These are phyloP conservation scores for Niveomyces coronatus DNA, from an alignment of 2,329 filamentous ascomycete species.

Conservation along the genomic window DNA sequence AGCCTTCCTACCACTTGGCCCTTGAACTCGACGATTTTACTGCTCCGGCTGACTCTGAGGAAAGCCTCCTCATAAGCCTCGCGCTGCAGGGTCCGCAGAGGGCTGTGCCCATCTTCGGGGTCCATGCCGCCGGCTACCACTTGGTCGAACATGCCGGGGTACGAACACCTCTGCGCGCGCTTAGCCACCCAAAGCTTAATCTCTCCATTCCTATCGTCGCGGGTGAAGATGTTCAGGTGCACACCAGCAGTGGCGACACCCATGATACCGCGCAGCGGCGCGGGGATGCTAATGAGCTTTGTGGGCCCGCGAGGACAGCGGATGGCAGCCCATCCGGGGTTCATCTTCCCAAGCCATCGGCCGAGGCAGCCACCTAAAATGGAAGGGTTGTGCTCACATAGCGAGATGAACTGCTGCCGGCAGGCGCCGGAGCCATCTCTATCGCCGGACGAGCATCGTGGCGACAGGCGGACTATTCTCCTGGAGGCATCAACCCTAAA, in stretches of 20 bases:
- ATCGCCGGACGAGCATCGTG: slow-evolving; percentile 10
- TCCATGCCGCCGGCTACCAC: slow-evolving; percentile 27
- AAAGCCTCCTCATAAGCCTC: slow-evolving; percentile 26
- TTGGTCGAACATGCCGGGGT: slow-evolving; percentile 26
- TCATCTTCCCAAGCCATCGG: slow-evolving; percentile 16
- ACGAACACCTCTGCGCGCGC: slow-evolving; percentile 20
- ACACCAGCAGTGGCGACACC: slow-evolving; percentile 26
- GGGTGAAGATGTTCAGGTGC: slow-evolving; percentile 26
- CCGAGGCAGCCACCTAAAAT: slow-evolving; percentile 17
- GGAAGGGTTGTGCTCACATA: slow-evolving; percentile 19
- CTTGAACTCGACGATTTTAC: slow-evolving; percentile 12
- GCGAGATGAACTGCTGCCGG: slow-evolving; percentile 13
- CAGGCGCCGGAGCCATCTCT: slow-evolving; percentile 12
- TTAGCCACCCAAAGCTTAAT: slow-evolving; percentile 21
- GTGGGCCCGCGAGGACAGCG: slow-evolving; percentile 14
- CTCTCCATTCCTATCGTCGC: not conserved
- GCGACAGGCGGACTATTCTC: slow-evolving; percentile 15
- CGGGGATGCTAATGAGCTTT: slow-evolving; percentile 19
- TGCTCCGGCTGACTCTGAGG: slow-evolving; percentile 7
- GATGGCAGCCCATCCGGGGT: slow-evolving; percentile 19
- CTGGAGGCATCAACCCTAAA: slow-evolving; percentile 12
- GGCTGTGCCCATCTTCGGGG: slow-evolving; percentile 17
- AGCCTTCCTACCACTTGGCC: slow-evolving; percentile 16
- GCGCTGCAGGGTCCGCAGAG: slow-evolving; percentile 19
- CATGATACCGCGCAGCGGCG: slow-evolving; percentile 24